A percentile compares a stretch with the other conserved stretches of the same genome.
Evolutionary conservation across 2,329 filamentous ascomycete species (phyloP).

Genomic region (Cadophora gregata): DNA sequence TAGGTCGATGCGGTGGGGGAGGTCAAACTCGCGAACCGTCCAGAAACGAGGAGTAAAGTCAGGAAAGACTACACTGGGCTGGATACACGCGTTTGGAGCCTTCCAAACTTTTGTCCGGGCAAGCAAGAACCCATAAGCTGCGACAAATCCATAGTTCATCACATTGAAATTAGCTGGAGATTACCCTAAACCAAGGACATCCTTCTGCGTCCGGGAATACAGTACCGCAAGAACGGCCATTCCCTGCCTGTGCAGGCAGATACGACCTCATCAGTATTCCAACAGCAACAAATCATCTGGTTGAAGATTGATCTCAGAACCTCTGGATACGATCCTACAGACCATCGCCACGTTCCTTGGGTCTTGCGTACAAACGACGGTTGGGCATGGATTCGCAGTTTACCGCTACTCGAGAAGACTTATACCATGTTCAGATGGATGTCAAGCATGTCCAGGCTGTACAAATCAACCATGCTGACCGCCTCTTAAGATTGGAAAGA

Average conservation of each 20-base stretch:
- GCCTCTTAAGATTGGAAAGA: slow-evolving; percentile 66
- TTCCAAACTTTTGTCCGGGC: background rate
- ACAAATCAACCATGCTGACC: slow-evolving; percentile 66
- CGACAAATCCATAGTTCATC: background rate
- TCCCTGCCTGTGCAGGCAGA: background rate
- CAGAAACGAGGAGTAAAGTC: slow-evolving; percentile 27
- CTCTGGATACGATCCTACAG: background rate
- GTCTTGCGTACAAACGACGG: slow-evolving; percentile 23
- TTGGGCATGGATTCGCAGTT: slow-evolving; percentile 69
- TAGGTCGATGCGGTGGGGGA: slow-evolving; percentile 42
- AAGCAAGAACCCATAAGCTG: background rate
- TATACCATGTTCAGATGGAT: slow-evolving; percentile 73
- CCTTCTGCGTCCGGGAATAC: slow-evolving; percentile 2
- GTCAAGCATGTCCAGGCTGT: slow-evolving; percentile 70
- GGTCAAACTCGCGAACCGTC: slow-evolving; percentile 36
- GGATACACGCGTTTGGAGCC: slow-evolving; percentile 17
- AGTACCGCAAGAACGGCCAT: slow-evolving; percentile 2
- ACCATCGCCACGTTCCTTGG: background rate
- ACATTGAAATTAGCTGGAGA: background rate
- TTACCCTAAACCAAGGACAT: background rate
- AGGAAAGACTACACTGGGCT: slow-evolving; percentile 28
- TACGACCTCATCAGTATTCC: background rate
- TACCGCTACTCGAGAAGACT: slow-evolving; percentile 64
- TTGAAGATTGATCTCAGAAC: background rate
- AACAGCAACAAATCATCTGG: background rate